Evolutionary conservation across 495 filamentous ascomycete species (phyloP).

Genomic region (Hypoxylon crocopeplum): DNA sequence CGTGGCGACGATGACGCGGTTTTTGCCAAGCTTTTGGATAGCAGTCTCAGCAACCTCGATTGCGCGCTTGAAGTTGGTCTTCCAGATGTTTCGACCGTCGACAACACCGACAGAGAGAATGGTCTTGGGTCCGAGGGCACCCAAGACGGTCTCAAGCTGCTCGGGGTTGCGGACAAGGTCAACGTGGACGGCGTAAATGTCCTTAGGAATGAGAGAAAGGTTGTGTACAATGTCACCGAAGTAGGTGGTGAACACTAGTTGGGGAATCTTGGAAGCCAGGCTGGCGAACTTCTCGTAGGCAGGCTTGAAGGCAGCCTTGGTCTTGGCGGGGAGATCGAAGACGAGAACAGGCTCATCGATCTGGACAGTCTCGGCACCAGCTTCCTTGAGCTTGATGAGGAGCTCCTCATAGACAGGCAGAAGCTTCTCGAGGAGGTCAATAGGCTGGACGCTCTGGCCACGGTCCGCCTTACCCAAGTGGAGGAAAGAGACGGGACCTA

Average conservation of each 20-base stretch:
- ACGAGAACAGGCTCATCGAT: slow-evolving; percentile 98
- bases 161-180: slow-evolving; percentile 97
- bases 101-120: slow-evolving; percentile 92
- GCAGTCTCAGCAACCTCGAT: slow-evolving; percentile 88
- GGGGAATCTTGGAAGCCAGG: slow-evolving; percentile 77
- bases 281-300: slow-evolving; percentile 86
- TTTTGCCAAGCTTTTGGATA: slow-evolving; percentile 91
- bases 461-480: slow-evolving; percentile 96
- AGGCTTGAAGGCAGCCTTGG: slow-evolving; percentile 97
- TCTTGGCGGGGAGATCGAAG: slow-evolving; percentile 83
- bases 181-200: slow-evolving; percentile 83
- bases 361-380: slow-evolving; percentile 93
- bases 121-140: slow-evolving; percentile 81
- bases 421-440: slow-evolving; percentile 88
- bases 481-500: slow-evolving; percentile 97
- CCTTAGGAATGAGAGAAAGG: slow-evolving; percentile 81
- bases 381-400: slow-evolving; percentile 87
- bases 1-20: slow-evolving; percentile 93
- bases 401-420: slow-evolving; percentile 92
- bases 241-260: slow-evolving; percentile 90
- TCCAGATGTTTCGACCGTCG: slow-evolving; percentile 99
- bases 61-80: slow-evolving; percentile 93
- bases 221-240: slow-evolving; percentile 99
- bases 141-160: slow-evolving; percentile 83
- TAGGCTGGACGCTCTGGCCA: slow-evolving; percentile 87